Evolutionary conservation across 441 rosid genomes (phyloP).

Genomic region (Brassica hybrid): DNA sequence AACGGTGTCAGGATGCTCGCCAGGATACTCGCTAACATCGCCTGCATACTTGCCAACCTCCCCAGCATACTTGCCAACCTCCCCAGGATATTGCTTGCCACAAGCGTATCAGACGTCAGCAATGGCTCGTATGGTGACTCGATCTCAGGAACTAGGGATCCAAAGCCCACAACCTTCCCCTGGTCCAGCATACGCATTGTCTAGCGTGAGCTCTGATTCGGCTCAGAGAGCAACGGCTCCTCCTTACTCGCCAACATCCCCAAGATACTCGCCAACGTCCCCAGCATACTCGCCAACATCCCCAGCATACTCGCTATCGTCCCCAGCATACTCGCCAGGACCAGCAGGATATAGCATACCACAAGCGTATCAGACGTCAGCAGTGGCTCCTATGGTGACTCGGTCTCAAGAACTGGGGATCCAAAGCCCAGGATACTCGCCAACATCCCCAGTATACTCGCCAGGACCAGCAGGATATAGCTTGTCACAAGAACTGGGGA

Average conservation of each 20-base stretch:
- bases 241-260: background rate
- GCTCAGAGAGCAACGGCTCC: conserved; percentile 79
- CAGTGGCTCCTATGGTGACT: conserved; percentile 70
- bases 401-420: conserved; percentile 58
- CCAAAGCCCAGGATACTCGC: conserved; percentile 10
- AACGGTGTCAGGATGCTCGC: background rate
- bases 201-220: conserved; percentile 73
- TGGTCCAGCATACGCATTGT: conserved; percentile 55
- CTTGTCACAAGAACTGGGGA: no score
- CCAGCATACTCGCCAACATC: conserved; percentile 38
- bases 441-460: no score
- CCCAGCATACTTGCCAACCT: background rate
- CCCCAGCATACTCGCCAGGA: background rate
- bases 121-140: conserved; percentile 71
- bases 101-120: conserved; percentile 75
- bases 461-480: no score
- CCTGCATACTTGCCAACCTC: conserved; percentile 24
- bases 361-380: conserved; percentile 74
- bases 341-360: conserved; percentile 47
- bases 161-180: conserved; percentile 37
- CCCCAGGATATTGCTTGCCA: conserved; percentile 48
- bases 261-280: conserved; percentile 43
- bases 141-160: conserved; percentile 56
- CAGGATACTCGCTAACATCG: conserved; percentile 37
- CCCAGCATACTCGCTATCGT: no score